Base-by-base conservation (phyloP, 1,284 basidiomycete species). In the Pyrrhoderma noxium region DNA sequence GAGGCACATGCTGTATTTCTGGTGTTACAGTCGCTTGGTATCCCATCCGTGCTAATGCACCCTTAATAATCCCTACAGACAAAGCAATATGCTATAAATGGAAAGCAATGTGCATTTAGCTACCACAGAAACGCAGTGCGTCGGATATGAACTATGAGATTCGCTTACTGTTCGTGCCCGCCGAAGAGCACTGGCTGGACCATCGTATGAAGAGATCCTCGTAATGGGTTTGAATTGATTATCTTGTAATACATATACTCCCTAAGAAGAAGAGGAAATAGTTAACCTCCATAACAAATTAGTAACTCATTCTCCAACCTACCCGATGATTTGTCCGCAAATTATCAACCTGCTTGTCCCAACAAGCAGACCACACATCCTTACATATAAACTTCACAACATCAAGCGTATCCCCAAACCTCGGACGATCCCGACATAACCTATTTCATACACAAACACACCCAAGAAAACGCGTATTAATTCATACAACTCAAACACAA, bases 381-480 rank as follows among this genome's bases (percentile, higher is more conserved):
- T 97, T 97, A 72, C 93, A 97, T 55, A 97, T 77, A 62, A 96
- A 96, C 66, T 97, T 97, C 70, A 97, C 85, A 13, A 82, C 83
- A 59, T 97, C 93, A 8, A 97, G 74, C 1, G 92, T 89, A 59
- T 93, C 86, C 0, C 79, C 67, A 58, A 95, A 88, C 41, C 89
- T 74, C 27, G 82, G 72, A 55, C 84, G 74, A 53, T 91, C 85
- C 25, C 84, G 77, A 60, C 82, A 85, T 54, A 95, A 65, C 55
- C 89, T 93, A 39, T 31, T 18, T 45, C 35, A n/a, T 23, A 46
- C 31, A 27, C 31, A 47, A 34, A 25, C 8, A 37, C 35, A 16
- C 35, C 35, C 9, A 11, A 16, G 16, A 37, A 37, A 37, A 37
- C 11, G 16, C 9, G 35, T 11, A 16, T 9, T 11, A 9, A 40